A percentile compares a stretch with the other conserved stretches of the same genome.
Conservation (phyloP, 1,284 basidiomycete species). For the Trichosporon coremiiforme region DNA sequence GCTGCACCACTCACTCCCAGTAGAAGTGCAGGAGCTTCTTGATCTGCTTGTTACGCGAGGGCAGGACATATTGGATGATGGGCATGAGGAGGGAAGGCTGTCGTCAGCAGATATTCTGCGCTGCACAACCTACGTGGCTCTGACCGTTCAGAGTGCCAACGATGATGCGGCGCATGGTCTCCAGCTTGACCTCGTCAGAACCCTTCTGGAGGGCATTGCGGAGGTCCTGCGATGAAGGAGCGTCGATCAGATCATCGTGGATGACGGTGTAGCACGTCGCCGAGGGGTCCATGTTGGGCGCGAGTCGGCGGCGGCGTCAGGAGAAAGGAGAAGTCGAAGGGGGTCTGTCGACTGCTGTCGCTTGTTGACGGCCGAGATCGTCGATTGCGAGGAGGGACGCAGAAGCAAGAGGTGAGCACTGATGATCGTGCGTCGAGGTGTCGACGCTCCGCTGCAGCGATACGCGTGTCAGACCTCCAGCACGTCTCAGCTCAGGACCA, state of each 20-base stretch:
- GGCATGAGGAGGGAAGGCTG: conserved; percentile 93
- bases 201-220: conserved; percentile 89
- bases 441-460: conserved; percentile 12
- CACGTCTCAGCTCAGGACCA: conserved; percentile 1
- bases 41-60: conserved; percentile 91
- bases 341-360: conserved; percentile 14
- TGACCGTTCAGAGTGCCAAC: conserved; percentile 95
- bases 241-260: conserved; percentile 71
- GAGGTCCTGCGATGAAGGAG: conserved; percentile 80
- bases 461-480: conserved; percentile 19
- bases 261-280: conserved; percentile 79
- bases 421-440: conserved; percentile 12
- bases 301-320: conserved; percentile 22
- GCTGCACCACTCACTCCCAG: conserved; percentile 70
- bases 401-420: neutral
- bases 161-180: conserved; percentile 94
- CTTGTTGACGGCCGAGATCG: conserved; percentile 7
- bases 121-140: conserved; percentile 60
- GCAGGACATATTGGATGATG: conserved; percentile 96
- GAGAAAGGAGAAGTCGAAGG: neutral
- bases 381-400: conserved; percentile 4
- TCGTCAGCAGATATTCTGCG: neutral
- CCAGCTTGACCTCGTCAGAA: conserved; percentile 89
- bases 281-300: conserved; percentile 52
- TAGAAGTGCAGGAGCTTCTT: conserved; percentile 99